Evolutionary conservation across 176 grass and related monocot genomes (phyloP), one percentile per base, ranked within the genome.

Genomic region (Phyllostachys edulis): DNA sequence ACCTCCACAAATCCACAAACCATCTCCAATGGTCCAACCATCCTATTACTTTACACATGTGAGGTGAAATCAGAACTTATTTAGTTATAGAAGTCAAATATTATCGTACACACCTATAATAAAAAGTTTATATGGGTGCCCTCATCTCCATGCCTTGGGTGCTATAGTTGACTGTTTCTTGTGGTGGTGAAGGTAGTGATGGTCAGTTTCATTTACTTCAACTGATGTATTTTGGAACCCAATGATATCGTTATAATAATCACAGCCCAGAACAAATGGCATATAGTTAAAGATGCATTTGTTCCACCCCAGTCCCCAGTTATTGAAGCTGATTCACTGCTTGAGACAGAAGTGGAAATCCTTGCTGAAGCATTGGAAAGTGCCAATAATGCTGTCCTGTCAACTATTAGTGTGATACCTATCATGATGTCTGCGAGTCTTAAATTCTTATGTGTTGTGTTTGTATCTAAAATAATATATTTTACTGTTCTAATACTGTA

Each of bases 341-440:
- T 95, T 86, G 90, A 98, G 89, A 92, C 87, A 38, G 93, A 95
- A 94, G 91, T 84, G 62, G 91, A 93, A 87, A 98, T 91, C 15
- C 93, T 98, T 78, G 91, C 96, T 29, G 96, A 98, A 90, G 96
- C 96, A 81, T 74, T 98, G 73, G 96, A 98, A 92, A 94, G 82
- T 87, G 93, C 89, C 84, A 98, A 98, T 71, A 98, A 91, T 92
- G 93, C 91, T 81, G 93, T 93, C 56, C 84, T 93, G 52, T 87
- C 94, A 39, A 85, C 91, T 85, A 88, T 98, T 81, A 90, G 87
- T 69, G 87, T 92, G 91, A 95, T 95, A 81, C 93, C 91, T 80
- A 77, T 91, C 74, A 90, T 98, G 91, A 92, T 90, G 73, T 94
- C 93, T 80, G 96, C 95, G 90, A 91, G 87, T 88, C 51, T 72